These are phyloP conservation scores for Phytophthora lateralis DNA, from an alignment of 352 stramenopile genomes.

Conservation along the genomic window DNA sequence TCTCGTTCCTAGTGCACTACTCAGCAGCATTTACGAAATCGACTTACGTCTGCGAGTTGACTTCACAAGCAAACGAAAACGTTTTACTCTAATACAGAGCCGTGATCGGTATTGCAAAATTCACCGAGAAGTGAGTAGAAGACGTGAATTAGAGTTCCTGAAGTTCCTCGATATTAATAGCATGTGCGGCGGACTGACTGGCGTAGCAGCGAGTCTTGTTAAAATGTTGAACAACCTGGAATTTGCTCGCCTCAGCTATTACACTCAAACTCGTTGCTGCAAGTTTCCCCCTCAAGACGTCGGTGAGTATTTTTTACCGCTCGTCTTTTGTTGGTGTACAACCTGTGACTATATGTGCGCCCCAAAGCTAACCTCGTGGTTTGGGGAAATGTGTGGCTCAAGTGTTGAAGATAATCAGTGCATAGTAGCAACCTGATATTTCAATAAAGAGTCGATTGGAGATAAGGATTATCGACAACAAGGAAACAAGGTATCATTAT, in stretches of 20 bases:
- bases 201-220: constrained; percentile 42
- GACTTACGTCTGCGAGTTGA: neutral
- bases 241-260: neutral
- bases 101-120: too few relatives aligned
- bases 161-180: constrained; percentile 53
- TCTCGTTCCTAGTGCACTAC: too few relatives aligned
- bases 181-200: constrained; percentile 58
- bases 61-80: neutral
- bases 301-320: neutral
- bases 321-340: too few relatives aligned
- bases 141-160: constrained; percentile 32
- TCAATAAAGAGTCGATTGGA: too few relatives aligned
- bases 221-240: neutral
- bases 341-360: too few relatives aligned
- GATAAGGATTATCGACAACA: too few relatives aligned
- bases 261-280: neutral
- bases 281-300: neutral
- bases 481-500: too few relatives aligned
- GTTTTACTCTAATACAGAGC: too few relatives aligned
- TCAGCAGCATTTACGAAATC: neutral
- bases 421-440: too few relatives aligned
- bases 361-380: too few relatives aligned
- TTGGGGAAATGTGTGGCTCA: too few relatives aligned
- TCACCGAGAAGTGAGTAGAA: constrained; percentile 45
- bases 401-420: too few relatives aligned